Base-by-base conservation (phyloP, 257 asterid species). In the Eustoma russellianum region DNA sequence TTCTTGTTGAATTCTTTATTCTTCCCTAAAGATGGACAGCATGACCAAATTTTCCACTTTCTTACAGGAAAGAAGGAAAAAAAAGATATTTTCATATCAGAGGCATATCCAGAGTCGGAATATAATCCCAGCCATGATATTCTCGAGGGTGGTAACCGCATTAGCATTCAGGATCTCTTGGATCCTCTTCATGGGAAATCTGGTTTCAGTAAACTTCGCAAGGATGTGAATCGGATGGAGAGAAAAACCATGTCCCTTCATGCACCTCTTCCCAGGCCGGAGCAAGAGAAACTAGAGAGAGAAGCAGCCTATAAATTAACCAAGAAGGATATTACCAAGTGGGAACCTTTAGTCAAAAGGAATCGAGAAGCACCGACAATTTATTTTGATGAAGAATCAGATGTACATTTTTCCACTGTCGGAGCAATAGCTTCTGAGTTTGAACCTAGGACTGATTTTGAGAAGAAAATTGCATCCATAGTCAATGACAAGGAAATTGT, bases 61-160 rank as follows among this genome's bases (percentile, higher is more conserved):
- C 54, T 11, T 11, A 11, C 55, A 91, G 95, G 86, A 45, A 78
- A 62, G 74, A 79, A 76, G 74, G 76, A 63, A 56, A 60, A 66
- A 69, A 72, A 70, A 64, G 82, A 79, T 55, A 51, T 65, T 33
- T 52, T 84, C 59, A 40, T 82, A 24, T 74, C 90, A 12, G 94
- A 85, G 83, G 85, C 89, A 46, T 85, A 88, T 77, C 92, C 94
- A 5, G 97, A 92, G 77, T 91, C 97, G 9, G 97, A 91, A 68
- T 82, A 57, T 61, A 87, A 87, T 72, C 95, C 95, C 17, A 82
- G 75, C 53, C 64, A 85, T 18, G 88, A 86, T 72, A 70, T 78
- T 70, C 78, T 88, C 50, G 86, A 77, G 63, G 96, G 88, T 48
- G 78, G 67, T 58, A 91, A 87, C 52, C 78, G 52, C 57, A 76